Percentiles rank a stretch among this genome's conserved stretches.
Evolutionary conservation across 1,284 basidiomycete species (phyloP).

Genomic region (Trametes pubescens): DNA sequence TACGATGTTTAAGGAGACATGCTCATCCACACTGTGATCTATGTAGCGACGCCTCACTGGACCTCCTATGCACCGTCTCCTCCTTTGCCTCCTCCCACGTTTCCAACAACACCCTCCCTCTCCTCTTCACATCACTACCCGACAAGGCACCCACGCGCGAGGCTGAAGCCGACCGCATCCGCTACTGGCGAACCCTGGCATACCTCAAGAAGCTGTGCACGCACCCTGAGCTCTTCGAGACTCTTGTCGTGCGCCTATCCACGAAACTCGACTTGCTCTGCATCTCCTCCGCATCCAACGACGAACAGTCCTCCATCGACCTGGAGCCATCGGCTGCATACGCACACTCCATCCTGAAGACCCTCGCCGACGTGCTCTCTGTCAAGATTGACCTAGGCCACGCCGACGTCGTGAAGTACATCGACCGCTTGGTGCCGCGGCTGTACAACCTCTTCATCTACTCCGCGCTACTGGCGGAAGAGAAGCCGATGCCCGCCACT

Average conservation of each 20-base stretch:
- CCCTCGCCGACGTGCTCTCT: slow-evolving; percentile 69
- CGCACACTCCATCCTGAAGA: slow-evolving; percentile 81
- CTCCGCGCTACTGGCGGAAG: slow-evolving; percentile 53
- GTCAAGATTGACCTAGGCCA: slow-evolving; percentile 72
- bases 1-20: background rate
- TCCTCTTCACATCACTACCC: slow-evolving; percentile 80
- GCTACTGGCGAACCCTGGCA: slow-evolving; percentile 75
- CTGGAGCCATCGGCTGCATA: slow-evolving; percentile 77
- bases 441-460: slow-evolving; percentile 77
- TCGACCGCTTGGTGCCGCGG: slow-evolving; percentile 75
- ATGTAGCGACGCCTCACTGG: slow-evolving; percentile 73
- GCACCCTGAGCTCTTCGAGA: slow-evolving; percentile 84
- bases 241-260: slow-evolving; percentile 80
- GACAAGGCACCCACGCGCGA: slow-evolving; percentile 66
- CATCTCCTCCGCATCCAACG: slow-evolving; percentile 43
- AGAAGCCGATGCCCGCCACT: slow-evolving; percentile 52
- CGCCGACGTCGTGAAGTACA: slow-evolving; percentile 80
- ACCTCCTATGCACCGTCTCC: slow-evolving; percentile 75
- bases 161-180: slow-evolving; percentile 62
- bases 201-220: slow-evolving; percentile 81
- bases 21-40: background rate
- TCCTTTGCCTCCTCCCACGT: slow-evolving; percentile 71
- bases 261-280: slow-evolving; percentile 83
- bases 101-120: slow-evolving; percentile 80
- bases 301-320: slow-evolving; percentile 26